Base-by-base conservation (phyloP, 192 early-diverging fungal genomes). In the Backusella sp. region DNA sequence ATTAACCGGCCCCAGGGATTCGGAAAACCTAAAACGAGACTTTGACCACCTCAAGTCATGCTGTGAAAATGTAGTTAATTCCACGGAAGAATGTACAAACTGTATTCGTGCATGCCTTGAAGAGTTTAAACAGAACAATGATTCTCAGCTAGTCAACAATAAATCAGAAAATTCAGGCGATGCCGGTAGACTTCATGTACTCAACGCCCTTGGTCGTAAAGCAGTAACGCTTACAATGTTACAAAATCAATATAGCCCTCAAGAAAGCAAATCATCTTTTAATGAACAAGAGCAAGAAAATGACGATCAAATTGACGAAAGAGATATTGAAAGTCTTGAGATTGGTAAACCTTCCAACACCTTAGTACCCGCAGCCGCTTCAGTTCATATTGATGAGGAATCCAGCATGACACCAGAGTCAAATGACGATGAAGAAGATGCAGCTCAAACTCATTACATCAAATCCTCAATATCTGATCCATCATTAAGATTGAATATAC, bases 201-300 rank as follows among this genome's bases (percentile, higher is more conserved):
- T 82, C 12, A 82, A 77, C 44, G 52, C 73, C 39, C 76, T 82
- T 12, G 73, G 76, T 35, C 73, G 77, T 23, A 82, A 82, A 53
- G 80, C 73, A 4, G 75, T 73, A 30, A 82, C 76, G 35, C 56
- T 82, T 14, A 44, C 70, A 66, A 68, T 70, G 34, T 44, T 81
- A 28, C 76, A 81, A 21, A 42, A 67, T 7, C 80, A 74, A 67
- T 74, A 65, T 9, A 39, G 17, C 32, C 26, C 11, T 28, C 56
- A 62, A 9, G 21, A 1, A 11, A 62, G 9, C 21, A 62, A 8
- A 26, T 62, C 56, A 62, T 9, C 21, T 28, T 28, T 9, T 21
- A 56, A 9, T 23, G 72, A 30, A 17, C 23, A 73, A 26, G 72
- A 30, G 4, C 23, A 73, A 30, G 30, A 56, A 36, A 23, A 65